Evolutionary conservation across 192 early-diverging fungal genomes (phyloP).

Genomic region (Coemansia sp.): DNA sequence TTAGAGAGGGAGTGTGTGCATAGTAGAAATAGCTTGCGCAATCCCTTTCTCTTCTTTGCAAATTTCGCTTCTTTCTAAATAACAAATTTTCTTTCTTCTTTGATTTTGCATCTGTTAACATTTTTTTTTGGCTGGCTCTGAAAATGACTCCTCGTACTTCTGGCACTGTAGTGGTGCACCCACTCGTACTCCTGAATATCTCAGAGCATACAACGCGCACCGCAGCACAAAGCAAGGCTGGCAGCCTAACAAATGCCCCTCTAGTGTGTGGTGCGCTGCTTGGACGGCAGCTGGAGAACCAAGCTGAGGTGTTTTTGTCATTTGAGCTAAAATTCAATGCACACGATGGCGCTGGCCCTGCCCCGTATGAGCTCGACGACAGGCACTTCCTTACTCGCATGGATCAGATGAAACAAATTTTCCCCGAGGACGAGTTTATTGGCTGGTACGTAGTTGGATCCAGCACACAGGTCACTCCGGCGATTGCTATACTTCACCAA

Average conservation of each 20-base stretch:
- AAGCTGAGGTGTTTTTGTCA: slow-evolving; percentile 39
- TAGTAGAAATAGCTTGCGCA: not conserved
- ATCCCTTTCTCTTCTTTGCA: not conserved
- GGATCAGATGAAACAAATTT: slow-evolving; percentile 43
- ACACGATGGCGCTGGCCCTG: not conserved
- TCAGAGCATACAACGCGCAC: slow-evolving; percentile 54
- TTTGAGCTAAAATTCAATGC: slow-evolving; percentile 45
- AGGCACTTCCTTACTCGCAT: slow-evolving; percentile 21
- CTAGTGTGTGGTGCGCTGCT: slow-evolving; percentile 39
- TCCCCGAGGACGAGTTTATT: slow-evolving; percentile 46
- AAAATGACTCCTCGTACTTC: slow-evolving; percentile 15
- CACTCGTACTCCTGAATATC: slow-evolving; percentile 51
- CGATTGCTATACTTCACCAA: slow-evolving; percentile 34
- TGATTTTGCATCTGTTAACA: slow-evolving; percentile 9
- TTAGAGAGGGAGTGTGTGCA: not conserved
- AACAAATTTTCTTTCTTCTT: not conserved
- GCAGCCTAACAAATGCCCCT: slow-evolving; percentile 12
- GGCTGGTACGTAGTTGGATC: slow-evolving; percentile 50
- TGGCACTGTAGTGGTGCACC: slow-evolving; percentile 44
- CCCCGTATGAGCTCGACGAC: slow-evolving; percentile 20
- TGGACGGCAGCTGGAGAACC: slow-evolving; percentile 37
- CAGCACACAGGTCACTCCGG: slow-evolving; percentile 12
- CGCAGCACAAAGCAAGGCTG: slow-evolving; percentile 24
- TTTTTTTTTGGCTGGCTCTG: not conserved
- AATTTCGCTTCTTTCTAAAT: not conserved